Evolutionary conservation across 176 grass and related monocot species (phyloP), one percentile per base, ranked within the genome.

Genomic region (Oryza brachyantha): DNA sequence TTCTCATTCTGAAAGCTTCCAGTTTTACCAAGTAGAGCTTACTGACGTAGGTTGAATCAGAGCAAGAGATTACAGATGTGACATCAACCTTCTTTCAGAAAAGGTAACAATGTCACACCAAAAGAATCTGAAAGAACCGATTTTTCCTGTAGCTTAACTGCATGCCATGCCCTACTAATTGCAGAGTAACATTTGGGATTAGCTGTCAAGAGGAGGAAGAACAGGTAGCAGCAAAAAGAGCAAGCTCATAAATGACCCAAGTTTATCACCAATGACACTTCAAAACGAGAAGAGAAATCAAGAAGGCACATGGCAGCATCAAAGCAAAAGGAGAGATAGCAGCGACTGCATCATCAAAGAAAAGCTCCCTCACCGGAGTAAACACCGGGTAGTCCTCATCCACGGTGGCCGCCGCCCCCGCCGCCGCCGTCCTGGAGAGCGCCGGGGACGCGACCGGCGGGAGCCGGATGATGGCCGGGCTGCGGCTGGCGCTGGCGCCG

Each of bases 381-480:
- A 97, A 97, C 8, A 97, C 85, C 29, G 95, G 95, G 83, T 99
- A 99, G 37, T 87, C 90, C 74, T 89, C 86, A 31, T 89, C 79
- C 1, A 74, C 32, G 62, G 83, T 79, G 22, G 66, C 26, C 22
- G 66, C 81, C 29, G 64, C 31, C n/a, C n/a, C n/a, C 31, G 35
- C 35, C 35, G 35, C 57, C 8, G 72, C 74, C 5, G 29, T 74
- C 79, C 84, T 83, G 54, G 87, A 91, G 71, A 81, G 54, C 29
- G 74, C 81, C 17, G 96, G 92, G 16, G 92, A 95, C 45, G 84
- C 88, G 50, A 29, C 69, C 39, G 84, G 83, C 10, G 85, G 90
- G 29, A 93, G 88, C 52, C 86, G 84, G 38, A 89, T 84, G 61
- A 89, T 68, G 76, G 84, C 81, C 25, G 96, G 88, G 88, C 90